Evolutionary conservation across 371 early-diverging fungal genomes (phyloP).

Genomic region (Nematocida minor): DNA sequence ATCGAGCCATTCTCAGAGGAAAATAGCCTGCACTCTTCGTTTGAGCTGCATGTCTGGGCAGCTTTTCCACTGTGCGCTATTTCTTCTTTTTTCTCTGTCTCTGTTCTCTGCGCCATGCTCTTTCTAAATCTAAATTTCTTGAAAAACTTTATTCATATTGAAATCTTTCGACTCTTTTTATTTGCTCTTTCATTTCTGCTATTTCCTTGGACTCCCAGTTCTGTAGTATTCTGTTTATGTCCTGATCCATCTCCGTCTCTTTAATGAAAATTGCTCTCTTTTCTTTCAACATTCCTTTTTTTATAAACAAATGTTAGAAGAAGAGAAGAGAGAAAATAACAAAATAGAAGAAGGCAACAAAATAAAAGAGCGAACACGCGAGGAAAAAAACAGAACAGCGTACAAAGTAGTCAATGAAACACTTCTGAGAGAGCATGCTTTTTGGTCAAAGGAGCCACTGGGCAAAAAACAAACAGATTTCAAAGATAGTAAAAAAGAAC

Average conservation of each 20-base stretch:
- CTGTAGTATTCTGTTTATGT: background rate
- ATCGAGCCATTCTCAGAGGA: too few species aligned
- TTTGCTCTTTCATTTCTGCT: background rate
- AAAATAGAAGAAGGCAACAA: background rate
- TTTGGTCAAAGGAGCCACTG: constrained; percentile 63
- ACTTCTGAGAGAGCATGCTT: constrained; percentile 31
- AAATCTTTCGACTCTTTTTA: constrained; percentile 15
- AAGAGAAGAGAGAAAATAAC: background rate
- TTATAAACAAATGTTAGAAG: constrained; percentile 43
- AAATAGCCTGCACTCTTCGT: background rate
- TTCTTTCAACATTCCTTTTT: constrained; percentile 14
- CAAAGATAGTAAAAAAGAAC: constrained; percentile 6
- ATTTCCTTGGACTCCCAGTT: background rate
- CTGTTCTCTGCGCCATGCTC: background rate
- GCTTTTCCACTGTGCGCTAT: background rate
- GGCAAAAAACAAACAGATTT: constrained; percentile 18
- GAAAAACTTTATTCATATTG: constrained; percentile 17
- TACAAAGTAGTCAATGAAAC: constrained; percentile 9
- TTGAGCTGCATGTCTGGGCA: background rate
- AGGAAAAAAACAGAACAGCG: constrained; percentile 1
- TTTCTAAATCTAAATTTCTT: background rate
- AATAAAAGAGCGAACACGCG: background rate
- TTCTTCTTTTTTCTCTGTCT: background rate
- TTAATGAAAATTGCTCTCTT: background rate
- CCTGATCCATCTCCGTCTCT: constrained; percentile 24